Evolutionary conservation across 768 basidiomycete species (phyloP), one percentile per base, ranked within the genome.

Genomic region (Psilocybe cubensis): DNA sequence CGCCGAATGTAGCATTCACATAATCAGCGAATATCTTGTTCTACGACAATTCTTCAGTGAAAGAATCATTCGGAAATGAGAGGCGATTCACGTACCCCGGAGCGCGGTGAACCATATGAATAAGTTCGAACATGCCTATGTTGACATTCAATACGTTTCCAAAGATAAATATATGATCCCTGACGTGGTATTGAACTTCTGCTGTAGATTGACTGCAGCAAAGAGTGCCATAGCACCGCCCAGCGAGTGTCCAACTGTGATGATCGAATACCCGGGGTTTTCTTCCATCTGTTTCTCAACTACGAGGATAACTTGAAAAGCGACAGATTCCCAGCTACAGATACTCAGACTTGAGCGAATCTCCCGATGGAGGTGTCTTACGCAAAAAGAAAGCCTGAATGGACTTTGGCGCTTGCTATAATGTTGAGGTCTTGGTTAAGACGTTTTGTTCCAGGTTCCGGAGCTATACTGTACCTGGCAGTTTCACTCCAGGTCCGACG

Each of bases 221-320:
- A 85, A 67, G 2, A 79, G 72, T 1, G 84, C 76, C 4, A 86
- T 65, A 0, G 83, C 71, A 6, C 83, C 84, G 9, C 84, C 84
- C 9, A 84, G 67, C 1, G 83, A 85, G 62, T 86, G 84, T 0
- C 84, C 84, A 4, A 74, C 73, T 0, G 78, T 78, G 8, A 80
- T 76, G 28, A 85, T 67, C 1, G 72, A 63, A 59, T 76, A 77
- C 1, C 66, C 73, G 2, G 73, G 69, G 54, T 82, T 70, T 3
- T 57, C 56, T 10, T 63, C 59, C 1, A 81, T 63, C 57, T 82
- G 75, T 7, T 64, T 55, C 4, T 68, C 61, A 3, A 84, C 57
- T 21, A 77, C 67, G 10, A 69, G 55, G 6, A 76, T 65, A 24
- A 83, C 72, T 62, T 78, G 70, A 1, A 72, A 12, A 14, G 75